Evolutionary conservation across 2,329 filamentous ascomycete species (phyloP).

Genomic region (Xylariaceae sp.): DNA sequence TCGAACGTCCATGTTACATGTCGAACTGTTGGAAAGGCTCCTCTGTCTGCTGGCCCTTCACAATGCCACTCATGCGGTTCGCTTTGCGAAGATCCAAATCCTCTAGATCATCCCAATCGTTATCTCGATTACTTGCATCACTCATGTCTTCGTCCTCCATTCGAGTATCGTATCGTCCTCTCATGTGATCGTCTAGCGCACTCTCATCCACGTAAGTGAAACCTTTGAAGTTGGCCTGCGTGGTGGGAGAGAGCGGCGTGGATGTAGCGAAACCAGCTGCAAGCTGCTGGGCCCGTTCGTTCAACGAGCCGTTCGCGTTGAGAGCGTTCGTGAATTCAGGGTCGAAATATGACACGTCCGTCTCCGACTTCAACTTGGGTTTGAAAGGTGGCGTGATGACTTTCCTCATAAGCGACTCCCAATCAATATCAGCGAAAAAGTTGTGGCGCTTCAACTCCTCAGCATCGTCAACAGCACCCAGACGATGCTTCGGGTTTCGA

Average conservation of each 20-base stretch:
- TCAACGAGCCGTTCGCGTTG: constrained; percentile 80
- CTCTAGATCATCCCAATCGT: constrained; percentile 57
- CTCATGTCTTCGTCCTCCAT: constrained; percentile 59
- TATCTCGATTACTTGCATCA: constrained; percentile 45
- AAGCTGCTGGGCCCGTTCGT: constrained; percentile 82
- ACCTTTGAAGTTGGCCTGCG: constrained; percentile 96
- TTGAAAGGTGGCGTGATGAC: constrained; percentile 95
- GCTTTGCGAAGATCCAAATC: constrained; percentile 49
- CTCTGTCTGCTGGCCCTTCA: constrained; percentile 48
- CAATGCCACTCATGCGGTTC: constrained; percentile 63
- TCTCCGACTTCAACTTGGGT: constrained; percentile 91
- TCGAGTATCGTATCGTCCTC: constrained; percentile 41
- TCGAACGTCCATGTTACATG: constrained; percentile 40
- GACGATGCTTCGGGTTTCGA: constrained; percentile 90
- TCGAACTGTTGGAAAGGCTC: constrained; percentile 63
- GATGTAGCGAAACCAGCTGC: constrained; percentile 83
- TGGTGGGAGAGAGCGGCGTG: constrained; percentile 88
- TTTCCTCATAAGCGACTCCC: constrained; percentile 83
- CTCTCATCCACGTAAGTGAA: constrained; percentile 99
- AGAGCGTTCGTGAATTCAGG: constrained; percentile 96
- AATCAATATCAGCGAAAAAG: constrained; percentile 94
- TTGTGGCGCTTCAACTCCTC: constrained; percentile 90
- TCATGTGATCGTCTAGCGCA: constrained; percentile 82
- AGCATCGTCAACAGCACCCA: constrained; percentile 86
- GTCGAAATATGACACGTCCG: constrained; percentile 97